Evolutionary conservation across 2,329 filamentous ascomycete genomes (phyloP).

Genomic region (Mollisia scopiformis): DNA sequence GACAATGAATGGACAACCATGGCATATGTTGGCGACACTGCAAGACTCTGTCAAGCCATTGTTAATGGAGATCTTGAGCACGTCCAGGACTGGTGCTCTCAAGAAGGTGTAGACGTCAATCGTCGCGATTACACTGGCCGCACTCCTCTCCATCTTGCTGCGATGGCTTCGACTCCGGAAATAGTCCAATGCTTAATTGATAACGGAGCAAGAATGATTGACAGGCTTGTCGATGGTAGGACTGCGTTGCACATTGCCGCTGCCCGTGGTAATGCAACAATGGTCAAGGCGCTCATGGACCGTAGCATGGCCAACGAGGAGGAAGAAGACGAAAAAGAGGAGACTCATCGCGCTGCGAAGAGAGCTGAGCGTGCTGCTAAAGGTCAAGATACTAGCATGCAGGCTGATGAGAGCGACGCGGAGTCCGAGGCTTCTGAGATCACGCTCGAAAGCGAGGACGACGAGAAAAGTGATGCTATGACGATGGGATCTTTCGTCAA

Average conservation of each 20-base stretch:
- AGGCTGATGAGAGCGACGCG: slow-evolving; percentile 41
- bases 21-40: slow-evolving; percentile 84
- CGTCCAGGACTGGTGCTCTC: slow-evolving; percentile 69
- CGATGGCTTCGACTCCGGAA: slow-evolving; percentile 67
- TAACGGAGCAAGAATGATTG: slow-evolving; percentile 71
- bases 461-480: slow-evolving; percentile 45
- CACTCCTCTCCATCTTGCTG: slow-evolving; percentile 78
- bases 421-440: slow-evolving; percentile 39
- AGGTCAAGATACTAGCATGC: background rate
- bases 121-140: slow-evolving; percentile 77
- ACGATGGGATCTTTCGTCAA: slow-evolving; percentile 78
- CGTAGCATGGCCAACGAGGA: slow-evolving; percentile 77
- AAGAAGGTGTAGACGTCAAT: slow-evolving; percentile 72
- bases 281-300: slow-evolving; percentile 72
- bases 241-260: slow-evolving; percentile 85
- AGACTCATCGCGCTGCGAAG: slow-evolving; percentile 41
- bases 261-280: slow-evolving; percentile 66
- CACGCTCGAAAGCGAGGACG: slow-evolving; percentile 30
- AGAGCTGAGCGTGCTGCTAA: slow-evolving; percentile 19
- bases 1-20: slow-evolving; percentile 89
- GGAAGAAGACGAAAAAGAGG: slow-evolving; percentile 61
- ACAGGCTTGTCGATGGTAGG: slow-evolving; percentile 76
- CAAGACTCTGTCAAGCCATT: slow-evolving; percentile 78
- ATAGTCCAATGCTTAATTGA: slow-evolving; percentile 74
- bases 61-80: slow-evolving; percentile 72